phyloP scores from a whole-genome alignment of 2,329 filamentous ascomycete species.

The Beauveria brongniartii region DNA sequence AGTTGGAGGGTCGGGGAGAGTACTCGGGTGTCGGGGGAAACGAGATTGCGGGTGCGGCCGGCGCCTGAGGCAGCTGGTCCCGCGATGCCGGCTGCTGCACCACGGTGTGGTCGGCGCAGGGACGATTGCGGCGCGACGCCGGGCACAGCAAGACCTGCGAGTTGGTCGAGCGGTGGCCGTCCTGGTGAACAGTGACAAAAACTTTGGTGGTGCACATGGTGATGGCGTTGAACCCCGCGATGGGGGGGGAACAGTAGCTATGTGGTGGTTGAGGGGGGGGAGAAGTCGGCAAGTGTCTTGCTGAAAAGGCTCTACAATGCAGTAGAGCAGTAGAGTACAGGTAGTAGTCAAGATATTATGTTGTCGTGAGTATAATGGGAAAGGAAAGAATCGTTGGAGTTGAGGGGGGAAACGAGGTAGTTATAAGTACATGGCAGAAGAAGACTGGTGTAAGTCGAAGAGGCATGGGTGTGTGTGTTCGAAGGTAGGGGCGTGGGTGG shows the following conservation, averaged over 20 bases:
- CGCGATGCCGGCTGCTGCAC: constrained; percentile 31
- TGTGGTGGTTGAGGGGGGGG: not conserved
- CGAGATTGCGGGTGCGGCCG: constrained; percentile 18
- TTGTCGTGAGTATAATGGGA: not conserved
- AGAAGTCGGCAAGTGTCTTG: not conserved
- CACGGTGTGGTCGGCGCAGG: constrained; percentile 33
- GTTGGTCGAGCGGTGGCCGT: constrained; percentile 30
- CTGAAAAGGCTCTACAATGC: not conserved
- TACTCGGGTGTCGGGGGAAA: constrained; percentile 35
- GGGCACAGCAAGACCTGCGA: constrained; percentile 31
- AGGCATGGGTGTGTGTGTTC: too few relatives aligned
- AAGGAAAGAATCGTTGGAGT: not conserved
- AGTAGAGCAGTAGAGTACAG: not conserved
- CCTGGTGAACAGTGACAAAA: constrained; percentile 38
- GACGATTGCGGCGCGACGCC: constrained; percentile 29
- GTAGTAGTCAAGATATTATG: not conserved
- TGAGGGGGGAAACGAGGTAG: too few relatives aligned
- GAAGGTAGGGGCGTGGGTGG: too few relatives aligned
- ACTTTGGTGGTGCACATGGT: constrained; percentile 44
- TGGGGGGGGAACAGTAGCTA: not conserved
- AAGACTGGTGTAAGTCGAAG: too few relatives aligned
- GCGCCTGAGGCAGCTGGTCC: not conserved
- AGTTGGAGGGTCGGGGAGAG: constrained; percentile 22
- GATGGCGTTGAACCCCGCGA: constrained; percentile 17
- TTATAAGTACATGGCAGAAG: too few relatives aligned